Conservation (phyloP, 345 rosid species). For the Durio zibethinus region DNA sequence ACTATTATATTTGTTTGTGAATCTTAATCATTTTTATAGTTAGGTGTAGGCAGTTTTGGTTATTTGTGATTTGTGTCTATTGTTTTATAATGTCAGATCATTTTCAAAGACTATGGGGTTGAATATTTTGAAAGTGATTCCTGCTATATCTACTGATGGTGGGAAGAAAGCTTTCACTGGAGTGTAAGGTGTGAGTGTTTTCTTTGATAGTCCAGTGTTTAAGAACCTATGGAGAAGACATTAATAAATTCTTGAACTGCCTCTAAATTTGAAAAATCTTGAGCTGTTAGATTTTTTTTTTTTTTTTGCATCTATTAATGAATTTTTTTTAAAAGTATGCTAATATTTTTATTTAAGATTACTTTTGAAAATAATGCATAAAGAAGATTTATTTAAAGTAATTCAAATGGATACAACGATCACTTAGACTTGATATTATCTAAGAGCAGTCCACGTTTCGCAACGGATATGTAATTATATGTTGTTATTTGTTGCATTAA, state of each 20-base stretch:
- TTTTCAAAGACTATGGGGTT: conserved; percentile 74
- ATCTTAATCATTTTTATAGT: not conserved
- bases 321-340: too few relatives aligned
- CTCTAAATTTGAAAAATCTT: not conserved
- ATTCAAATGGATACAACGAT: too few relatives aligned
- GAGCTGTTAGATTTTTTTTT: not conserved
- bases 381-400: too few relatives aligned
- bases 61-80: not conserved
- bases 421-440: too few relatives aligned
- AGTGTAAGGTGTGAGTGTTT: conserved; percentile 21
- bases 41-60: not conserved
- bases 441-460: too few relatives aligned
- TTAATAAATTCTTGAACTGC: not conserved
- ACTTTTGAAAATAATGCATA: too few relatives aligned
- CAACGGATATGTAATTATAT: too few relatives aligned
- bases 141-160: conserved; percentile 68
- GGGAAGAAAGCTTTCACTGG: conserved; percentile 71
- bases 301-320: too few relatives aligned
- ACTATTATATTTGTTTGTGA: not conserved
- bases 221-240: not conserved
- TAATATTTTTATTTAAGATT: too few relatives aligned
- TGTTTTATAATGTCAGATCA: conserved; percentile 40
- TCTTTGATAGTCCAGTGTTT: not conserved
- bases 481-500: too few relatives aligned
- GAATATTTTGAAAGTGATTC: conserved; percentile 71